Conservation (phyloP, 2,329 filamentous ascomycete genomes). For the Colletotrichum sp. region DNA sequence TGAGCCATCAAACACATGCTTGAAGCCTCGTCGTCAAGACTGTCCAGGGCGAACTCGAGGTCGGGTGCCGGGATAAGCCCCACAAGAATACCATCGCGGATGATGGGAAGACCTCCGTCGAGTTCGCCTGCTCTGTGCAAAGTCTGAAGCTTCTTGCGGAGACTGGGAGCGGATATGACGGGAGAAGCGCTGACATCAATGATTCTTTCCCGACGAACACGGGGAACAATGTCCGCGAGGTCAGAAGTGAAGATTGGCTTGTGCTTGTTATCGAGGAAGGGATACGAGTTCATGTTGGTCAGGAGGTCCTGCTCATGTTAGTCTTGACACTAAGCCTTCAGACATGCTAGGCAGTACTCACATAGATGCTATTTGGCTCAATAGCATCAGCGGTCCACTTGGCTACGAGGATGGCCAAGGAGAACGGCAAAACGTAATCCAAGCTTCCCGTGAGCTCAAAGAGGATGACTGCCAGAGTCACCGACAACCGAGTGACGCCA, state of each 20-base stretch:
- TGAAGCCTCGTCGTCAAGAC: conserved; percentile 75
- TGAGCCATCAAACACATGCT: conserved; percentile 83
- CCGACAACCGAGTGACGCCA: conserved; percentile 89
- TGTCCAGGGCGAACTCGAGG: conserved; percentile 90
- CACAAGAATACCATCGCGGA: conserved; percentile 79
- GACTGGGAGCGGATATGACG: conserved; percentile 75
- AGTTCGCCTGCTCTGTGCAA: conserved; percentile 87
- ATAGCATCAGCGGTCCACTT: conserved; percentile 98
- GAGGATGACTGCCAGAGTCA: conserved; percentile 92
- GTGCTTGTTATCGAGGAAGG: conserved; percentile 95
- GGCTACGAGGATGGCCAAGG: conserved; percentile 87
- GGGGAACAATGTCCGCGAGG: conserved; percentile 84
- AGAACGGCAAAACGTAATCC: conserved; percentile 95
- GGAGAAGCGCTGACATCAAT: conserved; percentile 90
- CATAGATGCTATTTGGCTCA: conserved; percentile 92
- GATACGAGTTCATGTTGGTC: conserved; percentile 97
- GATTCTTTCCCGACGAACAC: conserved; percentile 74
- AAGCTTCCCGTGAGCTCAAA: conserved; percentile 96
- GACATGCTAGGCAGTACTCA: conserved; percentile 41
- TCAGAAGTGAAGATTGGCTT: conserved; percentile 91
- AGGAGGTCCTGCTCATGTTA: conserved; percentile 71
- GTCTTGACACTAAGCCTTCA: conserved; percentile 20
- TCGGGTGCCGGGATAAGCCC: conserved; percentile 94
- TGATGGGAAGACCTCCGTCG: conserved; percentile 88
- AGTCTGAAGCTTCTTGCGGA: conserved; percentile 81